Evolutionary conservation across 306 rosid species (phyloP).

Genomic region (Inga leiocalycina): DNA sequence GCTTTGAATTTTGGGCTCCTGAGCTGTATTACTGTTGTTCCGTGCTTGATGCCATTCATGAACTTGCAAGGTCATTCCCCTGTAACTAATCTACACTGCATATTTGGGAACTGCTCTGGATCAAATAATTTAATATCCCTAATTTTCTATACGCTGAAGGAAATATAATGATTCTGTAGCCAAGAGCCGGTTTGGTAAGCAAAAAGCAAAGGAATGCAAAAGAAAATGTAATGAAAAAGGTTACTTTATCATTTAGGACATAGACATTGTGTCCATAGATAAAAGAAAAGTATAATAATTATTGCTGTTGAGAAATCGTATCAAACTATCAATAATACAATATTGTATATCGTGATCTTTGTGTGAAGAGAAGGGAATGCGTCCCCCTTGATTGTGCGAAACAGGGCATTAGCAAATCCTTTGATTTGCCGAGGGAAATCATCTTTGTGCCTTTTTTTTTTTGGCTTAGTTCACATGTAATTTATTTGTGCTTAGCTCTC

Average conservation of each 20-base stretch:
- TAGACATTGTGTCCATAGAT: background rate
- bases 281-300: background rate
- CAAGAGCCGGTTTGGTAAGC: background rate
- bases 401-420: background rate
- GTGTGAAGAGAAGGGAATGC: background rate
- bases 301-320: background rate
- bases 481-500: background rate
- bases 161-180: background rate
- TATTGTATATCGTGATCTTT: background rate
- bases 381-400: background rate
- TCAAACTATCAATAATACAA: background rate
- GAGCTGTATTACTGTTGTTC: background rate
- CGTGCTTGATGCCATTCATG: background rate
- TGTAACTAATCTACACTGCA: background rate
- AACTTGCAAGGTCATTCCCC: background rate
- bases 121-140: background rate
- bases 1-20: background rate
- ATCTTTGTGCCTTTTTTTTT: background rate
- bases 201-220: background rate
- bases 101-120: background rate
- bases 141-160: background rate
- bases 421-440: background rate
- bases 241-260: background rate
- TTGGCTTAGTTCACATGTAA: conserved; percentile 1
- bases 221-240: background rate